Conservation (phyloP, 2,329 filamentous ascomycete species). For the Fusarium sp. region DNA sequence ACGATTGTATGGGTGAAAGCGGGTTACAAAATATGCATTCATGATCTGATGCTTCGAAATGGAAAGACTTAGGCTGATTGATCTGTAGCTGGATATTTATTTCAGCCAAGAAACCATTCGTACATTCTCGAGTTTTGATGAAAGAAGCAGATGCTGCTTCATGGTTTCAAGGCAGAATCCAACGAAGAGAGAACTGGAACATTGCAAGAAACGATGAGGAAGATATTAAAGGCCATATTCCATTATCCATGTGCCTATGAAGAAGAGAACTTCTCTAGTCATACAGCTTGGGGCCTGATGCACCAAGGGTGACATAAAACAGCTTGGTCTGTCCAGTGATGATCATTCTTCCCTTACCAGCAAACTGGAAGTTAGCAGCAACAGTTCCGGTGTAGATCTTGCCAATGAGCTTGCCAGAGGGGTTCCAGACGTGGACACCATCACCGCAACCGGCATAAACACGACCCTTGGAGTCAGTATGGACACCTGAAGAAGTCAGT, state of each 20-base stretch:
- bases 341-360: constrained; percentile 50
- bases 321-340: constrained; percentile 51
- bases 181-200: no score
- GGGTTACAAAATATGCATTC: not conserved
- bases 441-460: constrained; percentile 64
- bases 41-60: not conserved
- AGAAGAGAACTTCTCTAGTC: not conserved
- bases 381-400: constrained; percentile 65
- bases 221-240: not conserved
- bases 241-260: not conserved
- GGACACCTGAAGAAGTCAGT: constrained; percentile 57
- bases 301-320: constrained; percentile 45
- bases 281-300: constrained; percentile 19
- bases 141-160: not conserved
- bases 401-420: constrained; percentile 59
- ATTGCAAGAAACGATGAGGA: no score
- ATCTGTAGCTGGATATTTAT: not conserved
- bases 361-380: constrained; percentile 60
- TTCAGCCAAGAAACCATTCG: no score
- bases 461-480: constrained; percentile 66
- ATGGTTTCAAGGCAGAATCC: no score
- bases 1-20: not conserved
- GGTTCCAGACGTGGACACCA: constrained; percentile 62
- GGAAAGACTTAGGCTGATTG: fast-evolving
- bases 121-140: not conserved